A percentile compares a stretch with the other conserved stretches of the same genome.
These are phyloP conservation scores for Epichloe sylvatica DNA, from an alignment of 2,329 filamentous ascomycete genomes.

Conservation along the genomic window DNA sequence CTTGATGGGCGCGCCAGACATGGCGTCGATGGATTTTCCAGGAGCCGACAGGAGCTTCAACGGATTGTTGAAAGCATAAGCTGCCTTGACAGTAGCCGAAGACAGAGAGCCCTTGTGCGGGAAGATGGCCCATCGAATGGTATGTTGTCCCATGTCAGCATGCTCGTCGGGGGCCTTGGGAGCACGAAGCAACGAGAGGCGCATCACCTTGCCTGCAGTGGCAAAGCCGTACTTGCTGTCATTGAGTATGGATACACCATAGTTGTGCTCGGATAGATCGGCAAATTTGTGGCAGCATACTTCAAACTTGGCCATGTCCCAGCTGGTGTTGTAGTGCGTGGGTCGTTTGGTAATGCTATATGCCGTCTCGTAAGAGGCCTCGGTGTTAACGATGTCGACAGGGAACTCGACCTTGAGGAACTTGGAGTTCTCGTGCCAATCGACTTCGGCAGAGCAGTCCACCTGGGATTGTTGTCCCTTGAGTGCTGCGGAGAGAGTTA, in stretches of 20 bases:
- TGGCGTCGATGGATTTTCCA: conserved; percentile 14
- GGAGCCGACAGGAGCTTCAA: conserved; percentile 29
- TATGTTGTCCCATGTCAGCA: conserved; percentile 84
- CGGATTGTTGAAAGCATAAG: conserved; percentile 82
- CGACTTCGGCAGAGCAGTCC: conserved; percentile 72
- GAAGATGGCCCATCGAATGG: conserved; percentile 79
- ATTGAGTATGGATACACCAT: conserved; percentile 85
- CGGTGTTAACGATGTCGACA: conserved; percentile 76
- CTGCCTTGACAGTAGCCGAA: conserved; percentile 62
- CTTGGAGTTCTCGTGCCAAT: conserved; percentile 94
- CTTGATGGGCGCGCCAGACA: conserved; percentile 38
- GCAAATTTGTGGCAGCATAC: conserved; percentile 94
- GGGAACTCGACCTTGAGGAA: conserved; percentile 99
- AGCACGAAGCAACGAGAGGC: conserved; percentile 69
- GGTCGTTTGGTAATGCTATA: conserved; percentile 79
- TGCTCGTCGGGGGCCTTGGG: conserved; percentile 88
- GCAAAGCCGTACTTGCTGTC: conserved; percentile 96
- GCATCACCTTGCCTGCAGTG: conserved; percentile 77
- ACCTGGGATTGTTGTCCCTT: conserved; percentile 49
- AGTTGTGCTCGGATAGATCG: conserved; percentile 74
- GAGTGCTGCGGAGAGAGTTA: conserved; percentile 60
- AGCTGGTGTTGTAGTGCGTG: conserved; percentile 94
- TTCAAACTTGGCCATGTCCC: conserved; percentile 97
- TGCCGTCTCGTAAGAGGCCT: conserved; percentile 90
- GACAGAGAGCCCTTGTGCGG: conserved; percentile 66